Conservation (phyloP, 2,329 filamentous ascomycete species). For the Trichoderma koningii region DNA sequence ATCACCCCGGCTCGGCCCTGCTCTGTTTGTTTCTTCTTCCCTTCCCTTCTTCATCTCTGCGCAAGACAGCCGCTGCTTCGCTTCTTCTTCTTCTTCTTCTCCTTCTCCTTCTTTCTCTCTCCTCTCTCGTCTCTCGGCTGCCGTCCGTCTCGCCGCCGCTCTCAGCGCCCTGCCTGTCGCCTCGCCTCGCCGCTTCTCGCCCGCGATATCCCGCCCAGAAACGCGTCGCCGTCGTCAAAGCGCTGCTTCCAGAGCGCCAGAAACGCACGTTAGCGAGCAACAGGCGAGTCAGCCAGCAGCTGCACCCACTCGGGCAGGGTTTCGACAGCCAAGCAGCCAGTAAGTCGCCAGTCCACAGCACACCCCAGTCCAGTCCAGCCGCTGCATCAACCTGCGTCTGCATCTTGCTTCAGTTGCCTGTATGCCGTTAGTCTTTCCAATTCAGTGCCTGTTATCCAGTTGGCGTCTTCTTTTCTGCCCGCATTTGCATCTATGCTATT, state of each 20-base stretch:
- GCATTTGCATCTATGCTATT: conserved; percentile 10
- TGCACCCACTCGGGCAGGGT: conserved; percentile 25
- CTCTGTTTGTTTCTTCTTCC: conserved; percentile 1
- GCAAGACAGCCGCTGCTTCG: too few relatives aligned
- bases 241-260: conserved; percentile 9
- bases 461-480: conserved; percentile 22
- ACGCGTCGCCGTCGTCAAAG: conserved; percentile 22
- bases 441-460: conserved; percentile 25
- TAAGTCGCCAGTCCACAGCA: conserved; percentile 25
- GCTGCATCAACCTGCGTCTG: not conserved
- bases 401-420: not conserved
- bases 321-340: conserved; percentile 9
- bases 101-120: not conserved
- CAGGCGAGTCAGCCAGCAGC: conserved; percentile 24
- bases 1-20: conserved; percentile 12
- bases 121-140: not conserved
- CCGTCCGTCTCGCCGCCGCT: too few relatives aligned
- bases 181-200: not conserved
- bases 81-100: not conserved
- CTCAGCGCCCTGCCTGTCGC: not conserved
- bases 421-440: conserved; percentile 24
- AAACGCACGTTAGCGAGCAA: conserved; percentile 23
- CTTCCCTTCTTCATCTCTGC: not conserved
- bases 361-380: conserved; percentile 9
- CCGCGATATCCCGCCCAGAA: not conserved